Percentiles rank a stretch among this genome's conserved stretches.
phyloP scores from a whole-genome alignment of 176 grass and related monocot species.

The Carex pumila region DNA sequence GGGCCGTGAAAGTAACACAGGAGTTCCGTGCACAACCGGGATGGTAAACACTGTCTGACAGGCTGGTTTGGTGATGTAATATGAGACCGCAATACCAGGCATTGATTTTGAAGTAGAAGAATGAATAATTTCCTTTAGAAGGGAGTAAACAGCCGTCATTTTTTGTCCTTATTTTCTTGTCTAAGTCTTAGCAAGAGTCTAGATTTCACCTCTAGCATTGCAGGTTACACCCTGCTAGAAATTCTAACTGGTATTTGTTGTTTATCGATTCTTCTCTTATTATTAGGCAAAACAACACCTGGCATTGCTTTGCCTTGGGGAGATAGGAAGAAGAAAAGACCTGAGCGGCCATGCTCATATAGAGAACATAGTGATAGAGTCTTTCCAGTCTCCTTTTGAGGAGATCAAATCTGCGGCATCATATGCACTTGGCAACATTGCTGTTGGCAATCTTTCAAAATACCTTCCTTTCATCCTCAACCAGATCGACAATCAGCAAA shows the following conservation, averaged over 20 bases:
- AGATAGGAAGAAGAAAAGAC: constrained; percentile 84
- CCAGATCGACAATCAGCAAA: constrained; percentile 95
- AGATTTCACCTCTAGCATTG: background rate
- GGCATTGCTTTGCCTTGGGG: constrained; percentile 77
- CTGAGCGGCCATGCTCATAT: constrained; percentile 67
- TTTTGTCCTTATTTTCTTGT: background rate
- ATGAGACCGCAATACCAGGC: background rate
- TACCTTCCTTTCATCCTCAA: constrained; percentile 90
- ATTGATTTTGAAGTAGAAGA: background rate
- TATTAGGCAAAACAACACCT: constrained; percentile 81
- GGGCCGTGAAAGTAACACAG: background rate
- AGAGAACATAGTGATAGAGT: constrained; percentile 93
- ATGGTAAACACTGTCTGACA: background rate
- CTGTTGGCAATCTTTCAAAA: constrained; percentile 85
- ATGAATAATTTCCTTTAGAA: background rate
- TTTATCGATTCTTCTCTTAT: constrained; percentile 8
- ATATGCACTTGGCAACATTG: constrained; percentile 90
- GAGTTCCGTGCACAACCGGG: background rate
- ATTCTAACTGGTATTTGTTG: background rate
- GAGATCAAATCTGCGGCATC: constrained; percentile 93
- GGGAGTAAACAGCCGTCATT: background rate
- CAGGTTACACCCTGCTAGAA: background rate
- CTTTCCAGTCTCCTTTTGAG: constrained; percentile 93
- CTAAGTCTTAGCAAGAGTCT: background rate
- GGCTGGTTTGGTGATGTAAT: background rate